A percentile compares a stretch with the other conserved stretches of the same genome.
Conservation (phyloP, 2,329 filamentous ascomycete genomes). For the Coleophoma crateriformis region DNA sequence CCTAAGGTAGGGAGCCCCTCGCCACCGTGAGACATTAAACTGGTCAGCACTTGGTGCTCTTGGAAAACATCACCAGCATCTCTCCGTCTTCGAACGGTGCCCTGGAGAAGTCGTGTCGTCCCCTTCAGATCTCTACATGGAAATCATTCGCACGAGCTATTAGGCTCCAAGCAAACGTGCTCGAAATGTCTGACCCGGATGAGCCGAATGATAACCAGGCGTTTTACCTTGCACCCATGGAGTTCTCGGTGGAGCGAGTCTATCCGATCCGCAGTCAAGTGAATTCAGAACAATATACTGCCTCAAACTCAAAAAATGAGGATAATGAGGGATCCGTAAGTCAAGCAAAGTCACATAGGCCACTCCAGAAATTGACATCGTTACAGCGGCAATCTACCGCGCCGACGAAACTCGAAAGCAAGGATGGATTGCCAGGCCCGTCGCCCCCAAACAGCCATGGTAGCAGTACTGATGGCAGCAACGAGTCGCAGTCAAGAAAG, state of each 20-base stretch:
- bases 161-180: background rate
- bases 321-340: background rate
- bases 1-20: no score
- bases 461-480: background rate
- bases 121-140: no score
- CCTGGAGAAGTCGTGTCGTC: no score
- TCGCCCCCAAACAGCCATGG: background rate
- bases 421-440: background rate
- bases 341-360: no score
- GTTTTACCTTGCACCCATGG: background rate
- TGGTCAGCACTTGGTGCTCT: no score
- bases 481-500: constrained; percentile 2
- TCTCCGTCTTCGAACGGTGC: no score
- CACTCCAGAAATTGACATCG: background rate
- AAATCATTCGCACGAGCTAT: background rate
- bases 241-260: background rate
- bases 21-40: no score
- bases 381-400: background rate
- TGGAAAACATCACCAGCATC: no score
- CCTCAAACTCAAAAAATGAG: background rate
- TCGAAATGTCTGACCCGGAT: background rate
- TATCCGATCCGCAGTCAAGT: background rate
- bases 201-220: background rate
- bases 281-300: no score
- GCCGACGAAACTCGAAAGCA: no score